Evolutionary conservation across 257 asterid genomes (phyloP), one percentile per base, ranked within the genome.

Genomic region (Haberlea rhodopensis): DNA sequence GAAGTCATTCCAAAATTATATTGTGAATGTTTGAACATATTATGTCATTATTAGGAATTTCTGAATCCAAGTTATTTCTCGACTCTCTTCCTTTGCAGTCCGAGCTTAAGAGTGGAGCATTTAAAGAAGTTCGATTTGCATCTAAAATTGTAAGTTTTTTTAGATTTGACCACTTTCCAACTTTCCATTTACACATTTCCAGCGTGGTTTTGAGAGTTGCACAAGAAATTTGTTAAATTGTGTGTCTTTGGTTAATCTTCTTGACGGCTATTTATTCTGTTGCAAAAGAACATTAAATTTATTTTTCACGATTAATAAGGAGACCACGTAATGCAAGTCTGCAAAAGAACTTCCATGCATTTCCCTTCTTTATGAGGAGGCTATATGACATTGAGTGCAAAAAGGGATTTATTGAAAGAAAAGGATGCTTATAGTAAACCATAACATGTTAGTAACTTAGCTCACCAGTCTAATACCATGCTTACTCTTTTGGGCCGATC

Each of bases 111-210:
- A 58, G 67, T 66, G 96, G 95, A 61, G 63, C 70, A 67, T 70
- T 69, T 67, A 94, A 94, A 82, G 96, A 84, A 82, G 67, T 94
- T 64, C 86, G 81, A 25, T 84, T 94, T 80, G 65, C 81, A 71
- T 80, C 84, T 51, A 88, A 94, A 79, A 94, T 87, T 75, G 95
- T 92, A 83, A 87, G 96, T 79, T 63, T 29, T 57, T 68, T n/a
- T n/a, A 52, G 55, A 53, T 63, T 56, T 59, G 45, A 11, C 23
- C 59, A 25, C 67, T 51, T 64, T 52, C 18, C 18, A 10, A 21
- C 5, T 51, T 68, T 51, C 76, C 31, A 10, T 45, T 2, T 59
- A 34, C 53, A 57, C 48, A 27, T 25, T 71, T 55, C 40, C 31
- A 63, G 40, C 57, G 11, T 62, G 37, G 51, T 34, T 51, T 54